Percentiles rank a stretch among this genome's conserved stretches.
Evolutionary conservation across 2,329 filamentous ascomycete genomes (phyloP).

Genomic region (Xylaria sp.): DNA sequence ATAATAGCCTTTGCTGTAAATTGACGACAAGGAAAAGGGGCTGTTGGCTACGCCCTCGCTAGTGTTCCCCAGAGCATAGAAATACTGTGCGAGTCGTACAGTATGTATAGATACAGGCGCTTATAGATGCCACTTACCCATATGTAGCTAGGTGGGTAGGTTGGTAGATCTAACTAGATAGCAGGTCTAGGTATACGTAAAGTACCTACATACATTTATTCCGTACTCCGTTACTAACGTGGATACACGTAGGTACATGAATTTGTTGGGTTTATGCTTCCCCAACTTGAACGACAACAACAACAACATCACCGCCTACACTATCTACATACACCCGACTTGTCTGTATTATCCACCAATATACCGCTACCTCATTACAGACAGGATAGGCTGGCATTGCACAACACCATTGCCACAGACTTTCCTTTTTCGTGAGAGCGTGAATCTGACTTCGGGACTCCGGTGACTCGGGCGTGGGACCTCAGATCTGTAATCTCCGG

Average conservation of each 20-base stretch:
- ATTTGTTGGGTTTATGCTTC: not conserved
- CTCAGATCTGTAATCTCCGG: not conserved
- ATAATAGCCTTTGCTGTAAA: not conserved
- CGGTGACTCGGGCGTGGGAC: not conserved
- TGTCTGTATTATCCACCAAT: not conserved
- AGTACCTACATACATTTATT: no score
- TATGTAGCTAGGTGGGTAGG: no score
- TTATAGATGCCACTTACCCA: no score
- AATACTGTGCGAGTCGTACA: not conserved
- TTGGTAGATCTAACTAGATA: no score
- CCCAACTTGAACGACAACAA: slow-evolving; percentile 8
- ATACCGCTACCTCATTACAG: not conserved
- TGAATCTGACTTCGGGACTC: not conserved
- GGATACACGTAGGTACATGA: no score
- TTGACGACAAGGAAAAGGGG: not conserved
- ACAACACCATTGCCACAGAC: not conserved
- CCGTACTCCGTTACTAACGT: no score
- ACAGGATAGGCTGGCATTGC: not conserved
- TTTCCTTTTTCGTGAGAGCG: not conserved
- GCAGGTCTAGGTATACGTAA: no score
- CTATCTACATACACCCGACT: not conserved
- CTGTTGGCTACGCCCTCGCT: not conserved
- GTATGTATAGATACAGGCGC: no score
- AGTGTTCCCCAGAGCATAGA: not conserved
- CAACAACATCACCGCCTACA: not conserved